Percentiles rank a stretch among this genome's conserved stretches.
Evolutionary conservation across 129 eudicot genomes (phyloP).

Genomic region (Centrapalus pauciflorus): DNA sequence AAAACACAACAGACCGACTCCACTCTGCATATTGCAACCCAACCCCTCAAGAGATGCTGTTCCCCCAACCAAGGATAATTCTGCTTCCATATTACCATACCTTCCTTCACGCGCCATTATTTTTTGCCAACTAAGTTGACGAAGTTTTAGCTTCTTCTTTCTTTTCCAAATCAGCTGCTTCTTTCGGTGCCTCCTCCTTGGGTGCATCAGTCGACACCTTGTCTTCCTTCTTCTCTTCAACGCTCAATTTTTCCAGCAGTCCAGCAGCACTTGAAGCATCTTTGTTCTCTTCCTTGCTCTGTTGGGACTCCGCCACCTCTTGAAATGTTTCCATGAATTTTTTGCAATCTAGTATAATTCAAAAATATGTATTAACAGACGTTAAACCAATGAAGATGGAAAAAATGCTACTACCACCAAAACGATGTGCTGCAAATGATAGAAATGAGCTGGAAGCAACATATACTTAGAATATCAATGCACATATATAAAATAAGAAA

Average conservation of each 20-base stretch:
- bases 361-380: neutral
- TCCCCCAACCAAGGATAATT: too few species aligned
- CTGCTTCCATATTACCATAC: neutral
- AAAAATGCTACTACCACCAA: neutral
- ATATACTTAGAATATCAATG: neutral
- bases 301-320: slow-evolving; percentile 72
- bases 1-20: slow-evolving; percentile 21
- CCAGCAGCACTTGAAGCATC: slow-evolving; percentile 56
- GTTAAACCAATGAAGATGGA: slow-evolving; percentile 1
- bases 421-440: neutral
- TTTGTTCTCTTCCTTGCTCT: slow-evolving; percentile 48
- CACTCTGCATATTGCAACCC: neutral
- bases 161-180: slow-evolving; percentile 28
- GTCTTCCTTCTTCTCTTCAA: slow-evolving; percentile 43
- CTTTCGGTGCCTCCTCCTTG: slow-evolving; percentile 10
- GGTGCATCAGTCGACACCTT: slow-evolving; percentile 27
- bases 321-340: slow-evolving; percentile 59
- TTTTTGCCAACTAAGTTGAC: neutral
- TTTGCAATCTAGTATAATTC: slow-evolving; percentile 47
- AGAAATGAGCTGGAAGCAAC: neutral
- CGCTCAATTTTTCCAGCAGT: slow-evolving; percentile 60
- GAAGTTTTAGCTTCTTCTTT: slow-evolving; percentile 30
- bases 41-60: slow-evolving; percentile 1
- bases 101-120: too few species aligned
- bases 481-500: neutral